Percentiles rank a stretch among this genome's conserved stretches.
phyloP scores from a whole-genome alignment of 148 eudicot genomes.

The Amaranthus hypochondriacus region DNA sequence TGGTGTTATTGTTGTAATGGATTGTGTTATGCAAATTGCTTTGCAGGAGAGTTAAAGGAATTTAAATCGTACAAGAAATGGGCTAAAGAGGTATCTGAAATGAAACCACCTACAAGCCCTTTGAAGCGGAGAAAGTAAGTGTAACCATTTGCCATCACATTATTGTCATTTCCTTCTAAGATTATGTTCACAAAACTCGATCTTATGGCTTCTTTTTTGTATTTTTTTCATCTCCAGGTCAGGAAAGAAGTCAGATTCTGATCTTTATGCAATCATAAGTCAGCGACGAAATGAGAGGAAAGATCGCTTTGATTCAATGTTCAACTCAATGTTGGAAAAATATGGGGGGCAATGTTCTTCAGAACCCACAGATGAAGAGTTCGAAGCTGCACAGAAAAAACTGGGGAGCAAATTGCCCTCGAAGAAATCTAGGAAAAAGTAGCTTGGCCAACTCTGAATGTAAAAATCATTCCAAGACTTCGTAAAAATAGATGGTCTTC shows the following conservation, averaged over 20 bases:
- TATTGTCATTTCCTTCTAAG: background rate
- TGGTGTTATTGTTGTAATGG: background rate
- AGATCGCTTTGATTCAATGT: slow-evolving; percentile 72
- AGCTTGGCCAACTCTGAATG: background rate
- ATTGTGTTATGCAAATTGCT: background rate
- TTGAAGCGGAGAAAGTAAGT: slow-evolving; percentile 56
- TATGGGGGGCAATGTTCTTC: slow-evolving; percentile 52
- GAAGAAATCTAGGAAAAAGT: slow-evolving; percentile 32
- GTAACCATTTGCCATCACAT: slow-evolving; percentile 14
- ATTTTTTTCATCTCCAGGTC: slow-evolving; percentile 30
- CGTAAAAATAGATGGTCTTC: background rate
- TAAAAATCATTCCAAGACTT: slow-evolving; percentile 4
- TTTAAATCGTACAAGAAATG: slow-evolving; percentile 82
- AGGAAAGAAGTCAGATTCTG: slow-evolving; percentile 50
- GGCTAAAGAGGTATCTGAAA: slow-evolving; percentile 67
- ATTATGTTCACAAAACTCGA: background rate
- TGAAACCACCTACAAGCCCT: slow-evolving; percentile 90
- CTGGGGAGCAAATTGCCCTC: slow-evolving; percentile 45
- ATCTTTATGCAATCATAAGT: slow-evolving; percentile 72
- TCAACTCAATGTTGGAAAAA: slow-evolving; percentile 59
- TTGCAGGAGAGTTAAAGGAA: slow-evolving; percentile 70
- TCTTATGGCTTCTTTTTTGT: background rate
- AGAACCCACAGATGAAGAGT: slow-evolving; percentile 89
- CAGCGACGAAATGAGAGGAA: slow-evolving; percentile 67
- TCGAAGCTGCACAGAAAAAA: slow-evolving; percentile 66